These are phyloP conservation scores for Amanita molliuscula DNA, from an alignment of 768 basidiomycete species.

Conservation along the genomic window DNA sequence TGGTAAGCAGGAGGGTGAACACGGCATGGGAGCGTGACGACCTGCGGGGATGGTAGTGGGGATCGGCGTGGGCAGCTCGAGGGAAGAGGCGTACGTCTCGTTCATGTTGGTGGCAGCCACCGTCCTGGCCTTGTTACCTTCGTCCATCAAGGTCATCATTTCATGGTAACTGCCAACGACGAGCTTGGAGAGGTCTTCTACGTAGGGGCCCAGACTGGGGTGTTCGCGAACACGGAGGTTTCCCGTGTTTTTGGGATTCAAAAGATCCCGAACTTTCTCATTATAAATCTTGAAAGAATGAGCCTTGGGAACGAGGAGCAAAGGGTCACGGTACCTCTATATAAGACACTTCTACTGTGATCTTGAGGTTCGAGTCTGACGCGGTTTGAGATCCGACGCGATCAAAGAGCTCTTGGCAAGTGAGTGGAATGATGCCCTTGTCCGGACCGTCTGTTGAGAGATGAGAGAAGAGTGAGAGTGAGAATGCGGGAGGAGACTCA, in stretches of 20 bases:
- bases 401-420: constrained; percentile 85
- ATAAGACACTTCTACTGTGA: constrained; percentile 96
- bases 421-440: constrained; percentile 96
- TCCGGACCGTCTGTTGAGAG: constrained; percentile 66
- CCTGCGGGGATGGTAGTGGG: constrained; percentile 24
- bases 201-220: constrained; percentile 93
- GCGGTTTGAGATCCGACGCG: constrained; percentile 62
- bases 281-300: constrained; percentile 78
- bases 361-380: constrained; percentile 58
- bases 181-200: constrained; percentile 93
- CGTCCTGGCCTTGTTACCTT: constrained; percentile 97
- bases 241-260: constrained; percentile 95
- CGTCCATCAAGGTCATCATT: constrained; percentile 99
- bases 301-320: background rate
- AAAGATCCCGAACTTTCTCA: constrained; percentile 93
- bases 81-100: constrained; percentile 61
- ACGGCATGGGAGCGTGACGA: constrained; percentile 98
- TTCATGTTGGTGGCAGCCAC: constrained; percentile 99
- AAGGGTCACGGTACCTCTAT: constrained; percentile 64
- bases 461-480: background rate
- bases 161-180: constrained; percentile 87
- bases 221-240: constrained; percentile 97
- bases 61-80: background rate
- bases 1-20: constrained; percentile 89
- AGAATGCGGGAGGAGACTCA: constrained; percentile 31